Conservation (phyloP, 768 basidiomycete species). For the Suillus lakei region DNA sequence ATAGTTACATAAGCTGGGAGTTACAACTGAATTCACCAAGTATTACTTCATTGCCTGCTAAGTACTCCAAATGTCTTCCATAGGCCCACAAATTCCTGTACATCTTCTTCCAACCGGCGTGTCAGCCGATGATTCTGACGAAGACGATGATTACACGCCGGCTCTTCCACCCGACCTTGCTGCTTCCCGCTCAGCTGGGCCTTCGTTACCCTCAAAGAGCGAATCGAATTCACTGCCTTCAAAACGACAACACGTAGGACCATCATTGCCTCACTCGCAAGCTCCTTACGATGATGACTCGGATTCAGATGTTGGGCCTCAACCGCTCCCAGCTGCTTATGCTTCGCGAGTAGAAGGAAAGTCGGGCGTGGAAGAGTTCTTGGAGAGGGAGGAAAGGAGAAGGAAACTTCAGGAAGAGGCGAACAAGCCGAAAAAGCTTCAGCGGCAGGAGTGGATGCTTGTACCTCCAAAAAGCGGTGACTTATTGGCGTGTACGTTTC, state of each 20-base stretch:
- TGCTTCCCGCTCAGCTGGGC: slow-evolving; percentile 44
- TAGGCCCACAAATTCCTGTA: slow-evolving; percentile 62
- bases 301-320: slow-evolving; percentile 86
- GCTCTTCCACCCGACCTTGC: slow-evolving; percentile 74
- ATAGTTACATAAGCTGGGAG: neutral
- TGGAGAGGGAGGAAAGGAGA: slow-evolving; percentile 83
- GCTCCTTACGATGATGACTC: slow-evolving; percentile 51
- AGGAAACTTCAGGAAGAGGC: slow-evolving; percentile 80
- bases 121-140: slow-evolving; percentile 35
- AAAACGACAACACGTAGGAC: slow-evolving; percentile 51
- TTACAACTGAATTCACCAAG: neutral
- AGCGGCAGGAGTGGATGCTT: slow-evolving; percentile 98
- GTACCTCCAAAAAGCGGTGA: slow-evolving; percentile 87
- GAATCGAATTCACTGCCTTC: slow-evolving; percentile 23
- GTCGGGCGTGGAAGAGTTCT: slow-evolving; percentile 80
- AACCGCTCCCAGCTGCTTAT: slow-evolving; percentile 61
- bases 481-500: slow-evolving; percentile 71
- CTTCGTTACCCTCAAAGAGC: slow-evolving; percentile 28
- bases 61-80: slow-evolving; percentile 46
- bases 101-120: slow-evolving; percentile 40
- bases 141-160: slow-evolving; percentile 73
- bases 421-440: slow-evolving; percentile 71
- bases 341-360: slow-evolving; percentile 39
- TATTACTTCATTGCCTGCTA: neutral
- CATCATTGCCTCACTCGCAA: slow-evolving; percentile 52